Base-by-base conservation (phyloP, 1,284 basidiomycete species). In the Volvariella surrecta region DNA sequence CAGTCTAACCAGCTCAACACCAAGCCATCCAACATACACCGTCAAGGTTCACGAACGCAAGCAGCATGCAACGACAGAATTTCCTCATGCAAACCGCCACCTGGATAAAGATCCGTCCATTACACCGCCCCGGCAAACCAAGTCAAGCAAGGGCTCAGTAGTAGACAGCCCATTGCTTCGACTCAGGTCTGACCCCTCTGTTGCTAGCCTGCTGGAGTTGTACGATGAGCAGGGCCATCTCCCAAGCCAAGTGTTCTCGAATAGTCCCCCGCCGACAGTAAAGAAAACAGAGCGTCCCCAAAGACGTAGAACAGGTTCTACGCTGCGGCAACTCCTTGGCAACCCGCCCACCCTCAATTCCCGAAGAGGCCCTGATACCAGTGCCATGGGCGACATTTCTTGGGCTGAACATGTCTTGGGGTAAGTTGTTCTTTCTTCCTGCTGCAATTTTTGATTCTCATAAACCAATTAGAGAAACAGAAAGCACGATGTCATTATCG, bases 381-480 rank as follows among this genome's bases (percentile, higher is more conserved):
- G 61, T 44, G 59, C 56, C 2, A 46, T 48, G 8, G 81, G 81
- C 8, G 84, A 87, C 52, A 82, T 88, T 42, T 85, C 82, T 2
- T 88, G 84, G 84, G 84, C 84, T 9, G 84, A 88, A 60, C 71
- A 71, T 28, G 79, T 74, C 57, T 64, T 88, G 45, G 73, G 70
- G 84, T 86, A 53, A 47, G 76, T 54, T 1, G 28, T 42, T 42
- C 8, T 3, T 37, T 48, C 24, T 21, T 39, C 31, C 31, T 42
- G 41, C 18, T 42, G 10, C n/a, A 31, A 37, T 17, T 17, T 13
- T 15, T 34, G 4, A n/a, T 21, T 18, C 39, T 45, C 32, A 45
- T 50, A 9, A 40, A 18, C 24, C 49, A 43, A 42, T 17, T 50
- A 78, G 74, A 10, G 75, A 78, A 55, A 65, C 61, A 11, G 68